Evolutionary conservation across 2,329 filamentous ascomycete species (phyloP), one percentile per base, ranked within the genome.

Genomic region (Leptographium radiaticola): DNA sequence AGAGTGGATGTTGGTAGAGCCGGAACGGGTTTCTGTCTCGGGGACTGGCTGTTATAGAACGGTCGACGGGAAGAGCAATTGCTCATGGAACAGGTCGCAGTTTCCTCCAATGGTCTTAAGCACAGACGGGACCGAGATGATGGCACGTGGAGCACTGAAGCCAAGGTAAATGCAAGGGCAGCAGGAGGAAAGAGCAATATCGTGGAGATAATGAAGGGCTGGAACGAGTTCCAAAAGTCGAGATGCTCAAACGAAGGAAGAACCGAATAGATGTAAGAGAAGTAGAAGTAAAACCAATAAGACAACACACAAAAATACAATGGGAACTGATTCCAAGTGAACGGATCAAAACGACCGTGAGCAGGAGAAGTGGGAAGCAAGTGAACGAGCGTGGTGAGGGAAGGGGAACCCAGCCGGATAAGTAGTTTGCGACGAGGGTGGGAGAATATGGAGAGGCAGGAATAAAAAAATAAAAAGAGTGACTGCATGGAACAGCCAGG

Each of bases 261-360:
- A 59, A 69, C 47, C 52, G 42, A 49, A 53, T 13, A n/a, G 43
- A 39, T 31, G 31, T 31, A 52, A 49, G 36, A 39, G 42, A 49
- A 54, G 53, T 49, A 70, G 69, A 50, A 53, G 33, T 47, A 46
- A 46, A 57, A 55, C 38, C 53, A 58, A 43, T 40, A 58, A 52
- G 44, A 58, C 42, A 49, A 50, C 46, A 57, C 56, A 52, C 52
- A 39, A 68, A 70, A 66, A 65, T 65, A 71, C 70, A 67, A 73
- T 66, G 67, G 42, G 62, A 65, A 49, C 18, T 45, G 20, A 40
- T 52, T 66, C 66, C 66, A 67, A 68, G 69, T 68, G 66, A 65
- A 72, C 70, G 67, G 66, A 70, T 67, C 55, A 63, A 74, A 71
- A 69, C 71, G 71, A 75, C 75, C 71, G 69, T 71, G 62, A 62